phyloP scores from a whole-genome alignment of 129 eudicot genomes.

The Erigeron canadensis region DNA sequence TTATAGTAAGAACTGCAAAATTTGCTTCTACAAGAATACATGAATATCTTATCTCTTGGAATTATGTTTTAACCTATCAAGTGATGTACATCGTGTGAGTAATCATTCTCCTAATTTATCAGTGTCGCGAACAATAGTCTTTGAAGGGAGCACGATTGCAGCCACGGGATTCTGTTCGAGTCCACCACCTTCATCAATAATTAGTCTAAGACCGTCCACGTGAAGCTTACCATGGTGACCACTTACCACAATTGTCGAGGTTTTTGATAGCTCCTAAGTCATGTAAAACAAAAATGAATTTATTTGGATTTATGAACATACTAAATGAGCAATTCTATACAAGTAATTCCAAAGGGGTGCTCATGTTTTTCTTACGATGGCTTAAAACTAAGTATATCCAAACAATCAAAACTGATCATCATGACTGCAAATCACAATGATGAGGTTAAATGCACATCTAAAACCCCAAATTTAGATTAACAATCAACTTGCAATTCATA shows the following conservation, averaged over 20 bases:
- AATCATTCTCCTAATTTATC: conserved; percentile 23
- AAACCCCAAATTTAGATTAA: no score
- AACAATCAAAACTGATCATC: no score
- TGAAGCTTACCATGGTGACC: conserved; percentile 96
- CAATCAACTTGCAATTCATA: no score
- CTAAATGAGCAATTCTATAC: background rate
- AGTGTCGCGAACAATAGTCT: conserved; percentile 69
- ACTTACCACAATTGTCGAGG: conserved; percentile 61
- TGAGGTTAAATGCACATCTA: no score
- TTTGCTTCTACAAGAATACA: no score
- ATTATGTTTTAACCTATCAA: no score
- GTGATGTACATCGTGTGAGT: no score
- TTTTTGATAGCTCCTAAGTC: conserved; percentile 49
- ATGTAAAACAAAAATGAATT: background rate
- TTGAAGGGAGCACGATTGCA: conserved; percentile 75
- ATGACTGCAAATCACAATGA: no score
- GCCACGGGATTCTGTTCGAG: conserved; percentile 62
- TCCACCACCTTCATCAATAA: conserved; percentile 85
- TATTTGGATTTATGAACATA: background rate
- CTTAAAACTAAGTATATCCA: no score
- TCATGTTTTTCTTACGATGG: no score
- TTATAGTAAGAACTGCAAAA: no score
- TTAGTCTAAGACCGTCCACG: conserved; percentile 66
- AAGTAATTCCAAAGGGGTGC: background rate
- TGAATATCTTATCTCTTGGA: no score